Percentiles rank a stretch among this genome's conserved stretches.
phyloP scores from a whole-genome alignment of 192 early-diverging fungal genomes.

The Martensiomyces pterosporus region DNA sequence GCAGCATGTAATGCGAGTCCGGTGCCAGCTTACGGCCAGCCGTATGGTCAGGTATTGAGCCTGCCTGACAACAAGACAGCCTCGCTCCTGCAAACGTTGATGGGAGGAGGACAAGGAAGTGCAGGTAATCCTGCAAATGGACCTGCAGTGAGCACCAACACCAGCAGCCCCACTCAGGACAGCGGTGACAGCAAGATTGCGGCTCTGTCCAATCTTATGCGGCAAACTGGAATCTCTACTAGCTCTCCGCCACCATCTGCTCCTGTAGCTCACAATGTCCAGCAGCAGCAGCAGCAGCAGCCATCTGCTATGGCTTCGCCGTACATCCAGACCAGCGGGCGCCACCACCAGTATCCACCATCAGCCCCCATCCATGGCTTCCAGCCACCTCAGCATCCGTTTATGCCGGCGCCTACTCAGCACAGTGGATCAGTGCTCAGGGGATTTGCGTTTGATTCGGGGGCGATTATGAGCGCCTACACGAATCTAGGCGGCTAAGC shows the following conservation, averaged over 20 bases:
- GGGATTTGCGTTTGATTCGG: slow-evolving; percentile 33
- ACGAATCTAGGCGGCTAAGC: no score
- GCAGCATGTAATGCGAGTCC: not conserved
- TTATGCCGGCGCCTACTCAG: no score
- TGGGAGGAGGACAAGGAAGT: slow-evolving; percentile 21
- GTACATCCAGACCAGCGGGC: no score
- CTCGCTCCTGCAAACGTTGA: slow-evolving; percentile 51
- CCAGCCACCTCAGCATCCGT: no score
- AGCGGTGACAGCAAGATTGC: slow-evolving; percentile 28
- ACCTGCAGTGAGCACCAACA: slow-evolving; percentile 9
- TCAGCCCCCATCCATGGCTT: no score
- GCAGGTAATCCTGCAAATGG: not conserved
- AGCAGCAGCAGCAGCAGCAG: slow-evolving; percentile 8
- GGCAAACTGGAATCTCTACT: slow-evolving; percentile 30
- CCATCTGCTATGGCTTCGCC: not conserved
- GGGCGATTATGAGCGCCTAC: slow-evolving; percentile 36
- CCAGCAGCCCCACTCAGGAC: not conserved
- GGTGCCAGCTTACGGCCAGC: not conserved
- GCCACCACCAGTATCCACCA: no score
- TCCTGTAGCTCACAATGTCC: no score
- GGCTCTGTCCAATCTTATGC: slow-evolving; percentile 48
- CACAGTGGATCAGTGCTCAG: slow-evolving; percentile 5
- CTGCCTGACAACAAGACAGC: slow-evolving; percentile 17
- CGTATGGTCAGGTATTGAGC: not conserved
- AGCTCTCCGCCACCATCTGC: slow-evolving; percentile 12